Evolutionary conservation across 176 grass and related monocot species (phyloP), one percentile per base, ranked within the genome.

Genomic region (Triticum dicoccoides): DNA sequence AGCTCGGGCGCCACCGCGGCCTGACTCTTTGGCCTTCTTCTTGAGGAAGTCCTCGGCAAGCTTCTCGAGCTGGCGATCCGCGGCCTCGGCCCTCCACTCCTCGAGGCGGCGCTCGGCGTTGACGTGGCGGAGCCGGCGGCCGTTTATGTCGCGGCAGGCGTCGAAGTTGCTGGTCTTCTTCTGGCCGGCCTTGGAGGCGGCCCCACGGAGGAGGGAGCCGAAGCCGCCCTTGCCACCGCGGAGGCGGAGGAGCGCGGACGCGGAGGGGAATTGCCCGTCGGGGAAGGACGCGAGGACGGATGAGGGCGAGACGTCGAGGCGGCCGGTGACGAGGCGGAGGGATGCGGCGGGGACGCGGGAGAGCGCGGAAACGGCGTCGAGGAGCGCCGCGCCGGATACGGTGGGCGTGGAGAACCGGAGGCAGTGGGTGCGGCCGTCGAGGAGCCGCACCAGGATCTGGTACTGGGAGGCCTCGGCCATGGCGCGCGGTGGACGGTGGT

Each of bases 151-250:
- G 33, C 97, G 90, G 85, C 97, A 99, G 21, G 97, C 97, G 42
- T 99, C 97, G 37, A 99, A 99, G 61, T 99, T 99, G 80, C 84
- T 99, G 9, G 97, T 99, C 87, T 99, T 99, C 87, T 99, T 99
- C 87, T 96, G 97, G 5, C 97, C 97, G 5, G 97, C 94, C 75
- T 99, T 99, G 62, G 97, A 95, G 10, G 97, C 97, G 9, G 97
- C 94, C 20, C 97, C 97, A 20, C 97, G 87, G 69, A 96, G 97
- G 18, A 99, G 90, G 71, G 97, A 99, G 15, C 97, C 94, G 71
- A 99, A 99, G 8, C 97, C 97, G 25, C 97, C 97, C 85, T 99
- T 99, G 41, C 97, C 97, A 29, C 97, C 97, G 12, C 84, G 94
- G 11, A 99, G 93, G 39, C 97, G 90, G 35, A 95, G 90, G 38